phyloP scores from a whole-genome alignment of 192 early-diverging fungal species.

The Gaertneriomyces semiglobifer region DNA sequence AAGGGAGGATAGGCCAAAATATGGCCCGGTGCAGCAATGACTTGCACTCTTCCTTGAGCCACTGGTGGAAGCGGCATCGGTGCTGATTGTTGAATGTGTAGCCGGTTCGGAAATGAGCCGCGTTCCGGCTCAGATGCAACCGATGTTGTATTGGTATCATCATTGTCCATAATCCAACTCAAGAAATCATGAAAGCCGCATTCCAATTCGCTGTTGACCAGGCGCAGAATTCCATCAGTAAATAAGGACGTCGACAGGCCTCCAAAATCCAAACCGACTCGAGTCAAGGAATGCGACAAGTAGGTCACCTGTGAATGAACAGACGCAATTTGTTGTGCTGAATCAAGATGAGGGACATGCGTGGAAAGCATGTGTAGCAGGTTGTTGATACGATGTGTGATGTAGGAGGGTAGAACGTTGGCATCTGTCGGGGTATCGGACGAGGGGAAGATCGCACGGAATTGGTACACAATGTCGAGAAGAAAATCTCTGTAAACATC shows the following conservation, averaged over 20 bases:
- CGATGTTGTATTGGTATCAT: not conserved
- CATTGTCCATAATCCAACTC: slow-evolving; percentile 28
- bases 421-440: not conserved
- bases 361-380: slow-evolving; percentile 40
- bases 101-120: slow-evolving; percentile 15
- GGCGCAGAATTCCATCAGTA: slow-evolving; percentile 55
- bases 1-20: slow-evolving; percentile 64
- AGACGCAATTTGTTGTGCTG: slow-evolving; percentile 40
- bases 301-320: slow-evolving; percentile 76
- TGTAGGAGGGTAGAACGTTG: slow-evolving; percentile 57
- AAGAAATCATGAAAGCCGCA: slow-evolving; percentile 50
- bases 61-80: not conserved
- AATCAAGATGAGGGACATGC: slow-evolving; percentile 56
- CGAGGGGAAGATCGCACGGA: slow-evolving; percentile 67
- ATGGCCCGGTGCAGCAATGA: slow-evolving; percentile 50
- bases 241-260: slow-evolving; percentile 56
- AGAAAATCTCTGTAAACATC: slow-evolving; percentile 71
- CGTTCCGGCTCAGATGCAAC: not conserved
- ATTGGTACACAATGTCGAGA: slow-evolving; percentile 80
- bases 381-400: slow-evolving; percentile 45
- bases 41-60: not conserved
- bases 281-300: slow-evolving; percentile 72
- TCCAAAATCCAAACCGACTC: slow-evolving; percentile 76
- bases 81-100: slow-evolving; percentile 20
- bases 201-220: slow-evolving; percentile 50